These are phyloP conservation scores for Harrya chromipes DNA, from an alignment of 768 basidiomycete species.

Conservation along the genomic window DNA sequence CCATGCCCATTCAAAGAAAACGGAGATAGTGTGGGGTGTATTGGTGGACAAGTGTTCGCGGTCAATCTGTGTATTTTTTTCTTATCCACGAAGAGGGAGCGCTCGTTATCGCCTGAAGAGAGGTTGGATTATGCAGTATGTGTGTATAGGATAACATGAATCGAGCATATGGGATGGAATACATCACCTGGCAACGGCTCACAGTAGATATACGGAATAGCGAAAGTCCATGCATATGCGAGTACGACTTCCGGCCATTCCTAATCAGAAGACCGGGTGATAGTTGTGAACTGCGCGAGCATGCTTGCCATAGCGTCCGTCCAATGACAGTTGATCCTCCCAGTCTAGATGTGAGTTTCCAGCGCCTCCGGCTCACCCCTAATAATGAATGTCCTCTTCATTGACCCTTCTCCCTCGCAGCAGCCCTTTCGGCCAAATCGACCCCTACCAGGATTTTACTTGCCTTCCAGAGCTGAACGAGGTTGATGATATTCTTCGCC, in stretches of 20 bases:
- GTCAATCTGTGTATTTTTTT: too few relatives aligned
- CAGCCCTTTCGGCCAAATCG: constrained; percentile 81
- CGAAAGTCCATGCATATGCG: constrained; percentile 6
- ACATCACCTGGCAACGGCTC: constrained; percentile 14
- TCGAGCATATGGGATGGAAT: constrained; percentile 8
- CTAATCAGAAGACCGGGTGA: constrained; percentile 4
- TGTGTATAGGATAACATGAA: constrained; percentile 14
- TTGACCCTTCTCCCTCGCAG: constrained; percentile 43
- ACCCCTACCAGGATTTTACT: constrained; percentile 92
- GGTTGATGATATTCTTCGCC: constrained; percentile 88
- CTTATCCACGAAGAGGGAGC: background rate
- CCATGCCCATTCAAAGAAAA: too few relatives aligned
- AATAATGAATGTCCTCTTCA: constrained; percentile 2
- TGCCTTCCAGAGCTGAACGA: constrained; percentile 98
- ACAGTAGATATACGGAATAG: constrained; percentile 2
- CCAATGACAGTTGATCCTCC: constrained; percentile 6
- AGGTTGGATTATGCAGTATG: constrained; percentile 15
- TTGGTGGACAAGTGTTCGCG: too few relatives aligned
- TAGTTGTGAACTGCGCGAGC: constrained; percentile 14
- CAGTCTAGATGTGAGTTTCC: constrained; percentile 14
- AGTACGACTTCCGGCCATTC: constrained; percentile 1
- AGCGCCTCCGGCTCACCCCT: background rate
- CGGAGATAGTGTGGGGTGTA: too few relatives aligned
- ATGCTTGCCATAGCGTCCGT: constrained; percentile 5
- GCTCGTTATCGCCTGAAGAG: background rate